Conservation (phyloP, 176 grass and related monocot genomes). For the Secale cereale region DNA sequence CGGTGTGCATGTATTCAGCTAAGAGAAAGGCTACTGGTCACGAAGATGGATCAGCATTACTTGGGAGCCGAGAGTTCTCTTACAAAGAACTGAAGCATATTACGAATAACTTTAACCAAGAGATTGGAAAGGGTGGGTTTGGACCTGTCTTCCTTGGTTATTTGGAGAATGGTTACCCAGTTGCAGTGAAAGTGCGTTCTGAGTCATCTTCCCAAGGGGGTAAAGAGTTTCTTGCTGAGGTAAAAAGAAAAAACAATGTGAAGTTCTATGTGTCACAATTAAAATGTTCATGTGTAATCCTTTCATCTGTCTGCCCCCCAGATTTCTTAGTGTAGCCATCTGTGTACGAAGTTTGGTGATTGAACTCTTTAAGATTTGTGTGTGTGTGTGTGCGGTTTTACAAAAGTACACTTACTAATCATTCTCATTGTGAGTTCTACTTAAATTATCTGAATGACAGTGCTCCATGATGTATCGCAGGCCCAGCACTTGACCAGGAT, state of each 20-base stretch:
- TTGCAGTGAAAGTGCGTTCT: constrained; percentile 60
- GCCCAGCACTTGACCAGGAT: constrained; percentile 52
- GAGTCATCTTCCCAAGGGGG: constrained; percentile 40
- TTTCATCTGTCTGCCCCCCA: neutral
- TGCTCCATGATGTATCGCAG: constrained; percentile 19
- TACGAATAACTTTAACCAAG: constrained; percentile 52
- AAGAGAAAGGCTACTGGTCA: neutral
- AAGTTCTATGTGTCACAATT: neutral
- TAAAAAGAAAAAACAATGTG: constrained; percentile 21
- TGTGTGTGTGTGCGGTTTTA: neutral
- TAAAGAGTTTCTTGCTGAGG: constrained; percentile 64
- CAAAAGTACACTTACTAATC: neutral
- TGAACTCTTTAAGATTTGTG: neutral
- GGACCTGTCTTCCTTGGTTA: constrained; percentile 54
- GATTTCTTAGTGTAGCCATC: neutral
- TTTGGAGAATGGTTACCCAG: constrained; percentile 46
- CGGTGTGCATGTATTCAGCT: neutral
- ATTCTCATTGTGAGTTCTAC: neutral
- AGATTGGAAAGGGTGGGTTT: constrained; percentile 68
- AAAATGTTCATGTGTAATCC: neutral
- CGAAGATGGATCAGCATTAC: constrained; percentile 9
- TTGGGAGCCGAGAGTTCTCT: constrained; percentile 49
- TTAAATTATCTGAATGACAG: neutral
- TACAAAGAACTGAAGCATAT: constrained; percentile 50
- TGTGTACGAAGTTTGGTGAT: neutral